These are phyloP conservation scores for Xerocomus nothofagi DNA, from an alignment of 1,284 basidiomycete genomes.

Conservation along the genomic window DNA sequence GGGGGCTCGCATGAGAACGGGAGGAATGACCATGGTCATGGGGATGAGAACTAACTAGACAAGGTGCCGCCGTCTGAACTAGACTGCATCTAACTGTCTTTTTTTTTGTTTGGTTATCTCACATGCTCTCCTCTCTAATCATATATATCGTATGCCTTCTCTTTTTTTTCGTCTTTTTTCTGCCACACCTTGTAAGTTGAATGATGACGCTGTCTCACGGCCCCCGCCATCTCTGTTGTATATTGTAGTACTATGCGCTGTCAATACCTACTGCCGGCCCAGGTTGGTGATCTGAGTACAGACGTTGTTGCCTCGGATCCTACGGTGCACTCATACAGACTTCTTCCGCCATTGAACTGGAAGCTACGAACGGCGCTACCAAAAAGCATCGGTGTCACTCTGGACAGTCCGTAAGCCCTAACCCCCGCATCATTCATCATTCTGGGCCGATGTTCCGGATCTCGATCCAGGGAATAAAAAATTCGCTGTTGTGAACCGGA, in stretches of 20 bases:
- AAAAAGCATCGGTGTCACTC: slow-evolving; percentile 6
- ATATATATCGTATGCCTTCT: slow-evolving; percentile 21
- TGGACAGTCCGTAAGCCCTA: slow-evolving; percentile 15
- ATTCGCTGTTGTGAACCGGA: slow-evolving; percentile 33
- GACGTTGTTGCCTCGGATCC: slow-evolving; percentile 27
- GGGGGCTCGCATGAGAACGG: slow-evolving; percentile 34
- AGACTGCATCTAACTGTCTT: slow-evolving; percentile 18
- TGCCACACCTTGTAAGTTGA: slow-evolving; percentile 33
- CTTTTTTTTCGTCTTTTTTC: background rate
- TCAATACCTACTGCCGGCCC: slow-evolving; percentile 33
- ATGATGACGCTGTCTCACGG: slow-evolving; percentile 24
- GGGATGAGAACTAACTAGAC: slow-evolving; percentile 38
- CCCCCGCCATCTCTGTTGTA: slow-evolving; percentile 26
- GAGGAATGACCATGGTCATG: slow-evolving; percentile 32
- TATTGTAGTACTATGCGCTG: slow-evolving; percentile 32
- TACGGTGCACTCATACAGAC: background rate
- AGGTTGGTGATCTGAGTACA: slow-evolving; percentile 20
- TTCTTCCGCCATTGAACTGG: background rate
- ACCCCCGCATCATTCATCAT: slow-evolving; percentile 30
- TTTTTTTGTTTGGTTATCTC: slow-evolving; percentile 20
- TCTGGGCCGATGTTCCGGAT: slow-evolving; percentile 29
- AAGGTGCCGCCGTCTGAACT: slow-evolving; percentile 15
- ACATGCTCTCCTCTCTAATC: slow-evolving; percentile 21
- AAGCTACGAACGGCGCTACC: slow-evolving; percentile 4
- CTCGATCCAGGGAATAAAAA: slow-evolving; percentile 28